phyloP scores from a whole-genome alignment of 352 stramenopile species.

The Pythium folliculosum region DNA sequence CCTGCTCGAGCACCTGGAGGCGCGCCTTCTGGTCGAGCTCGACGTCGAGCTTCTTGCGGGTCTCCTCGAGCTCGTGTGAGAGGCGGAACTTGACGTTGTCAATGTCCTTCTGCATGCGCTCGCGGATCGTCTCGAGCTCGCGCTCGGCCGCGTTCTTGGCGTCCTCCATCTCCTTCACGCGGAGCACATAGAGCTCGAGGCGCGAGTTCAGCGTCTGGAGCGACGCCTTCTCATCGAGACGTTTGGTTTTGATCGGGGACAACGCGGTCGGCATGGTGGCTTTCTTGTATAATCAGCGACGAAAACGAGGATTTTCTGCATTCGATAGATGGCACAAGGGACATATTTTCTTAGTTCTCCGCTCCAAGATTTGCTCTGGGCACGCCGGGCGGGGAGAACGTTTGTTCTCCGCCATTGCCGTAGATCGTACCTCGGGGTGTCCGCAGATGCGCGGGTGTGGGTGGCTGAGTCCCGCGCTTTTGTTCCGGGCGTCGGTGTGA shows the following conservation, averaged over 20 bases:
- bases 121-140: slow-evolving; percentile 79
- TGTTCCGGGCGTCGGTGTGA: slow-evolving; percentile 6
- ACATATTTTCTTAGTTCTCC: background rate
- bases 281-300: slow-evolving; percentile 2
- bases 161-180: slow-evolving; percentile 82
- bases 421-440: slow-evolving; percentile 9
- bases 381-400: background rate
- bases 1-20: slow-evolving; percentile 76
- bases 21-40: slow-evolving; percentile 75
- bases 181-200: slow-evolving; percentile 82
- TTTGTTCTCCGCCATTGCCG: background rate
- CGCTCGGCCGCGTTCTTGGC: slow-evolving; percentile 71
- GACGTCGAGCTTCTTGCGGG: slow-evolving; percentile 76
- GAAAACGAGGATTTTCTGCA: slow-evolving; percentile 17
- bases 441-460: slow-evolving; percentile 9
- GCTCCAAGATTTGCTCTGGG: background rate
- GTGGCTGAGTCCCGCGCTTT: slow-evolving; percentile 12
- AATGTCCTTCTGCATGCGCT: slow-evolving; percentile 80
- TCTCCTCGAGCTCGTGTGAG: slow-evolving; percentile 75
- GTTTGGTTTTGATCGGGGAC: slow-evolving; percentile 85
- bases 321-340: background rate
- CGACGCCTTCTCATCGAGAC: slow-evolving; percentile 80
- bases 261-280: slow-evolving; percentile 56
- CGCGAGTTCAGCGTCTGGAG: slow-evolving; percentile 82
- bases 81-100: slow-evolving; percentile 58